Percentiles rank a stretch among this genome's conserved stretches.
phyloP scores from a whole-genome alignment of 2,329 filamentous ascomycete species.

The Sclerotinia trifoliorum region DNA sequence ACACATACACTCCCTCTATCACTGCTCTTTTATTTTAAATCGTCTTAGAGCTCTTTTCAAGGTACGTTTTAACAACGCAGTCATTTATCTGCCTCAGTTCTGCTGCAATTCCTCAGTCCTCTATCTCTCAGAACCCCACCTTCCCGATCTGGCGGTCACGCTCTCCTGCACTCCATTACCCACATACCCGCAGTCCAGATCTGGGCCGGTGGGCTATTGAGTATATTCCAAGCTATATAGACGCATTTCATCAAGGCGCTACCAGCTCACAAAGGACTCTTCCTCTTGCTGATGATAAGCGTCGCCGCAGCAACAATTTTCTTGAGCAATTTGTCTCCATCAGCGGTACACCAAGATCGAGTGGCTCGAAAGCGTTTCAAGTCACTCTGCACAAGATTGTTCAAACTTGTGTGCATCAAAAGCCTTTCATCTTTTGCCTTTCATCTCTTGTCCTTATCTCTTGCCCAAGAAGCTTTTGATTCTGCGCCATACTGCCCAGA shows the following conservation, averaged over 20 bases:
- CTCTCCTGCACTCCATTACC: background rate
- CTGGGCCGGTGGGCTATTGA: background rate
- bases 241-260: background rate
- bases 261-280: background rate
- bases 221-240: background rate
- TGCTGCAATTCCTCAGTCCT: background rate
- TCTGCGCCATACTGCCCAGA: background rate
- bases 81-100: background rate
- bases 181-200: background rate
- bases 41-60: background rate
- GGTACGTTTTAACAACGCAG: background rate
- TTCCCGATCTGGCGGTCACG: background rate
- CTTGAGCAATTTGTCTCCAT: background rate
- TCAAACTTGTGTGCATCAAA: background rate
- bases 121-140: background rate
- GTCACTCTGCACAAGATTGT: background rate
- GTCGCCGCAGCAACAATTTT: background rate
- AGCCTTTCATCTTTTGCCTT: no score
- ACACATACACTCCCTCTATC: constrained; percentile 17
- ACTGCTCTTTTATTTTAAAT: background rate
- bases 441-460: background rate
- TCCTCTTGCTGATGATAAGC: background rate
- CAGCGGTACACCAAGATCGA: background rate
- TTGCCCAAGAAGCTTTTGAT: background rate
- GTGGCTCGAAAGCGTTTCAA: background rate